Conservation (phyloP, 352 stramenopile genomes). For the Pelagophyceae sp. region DNA sequence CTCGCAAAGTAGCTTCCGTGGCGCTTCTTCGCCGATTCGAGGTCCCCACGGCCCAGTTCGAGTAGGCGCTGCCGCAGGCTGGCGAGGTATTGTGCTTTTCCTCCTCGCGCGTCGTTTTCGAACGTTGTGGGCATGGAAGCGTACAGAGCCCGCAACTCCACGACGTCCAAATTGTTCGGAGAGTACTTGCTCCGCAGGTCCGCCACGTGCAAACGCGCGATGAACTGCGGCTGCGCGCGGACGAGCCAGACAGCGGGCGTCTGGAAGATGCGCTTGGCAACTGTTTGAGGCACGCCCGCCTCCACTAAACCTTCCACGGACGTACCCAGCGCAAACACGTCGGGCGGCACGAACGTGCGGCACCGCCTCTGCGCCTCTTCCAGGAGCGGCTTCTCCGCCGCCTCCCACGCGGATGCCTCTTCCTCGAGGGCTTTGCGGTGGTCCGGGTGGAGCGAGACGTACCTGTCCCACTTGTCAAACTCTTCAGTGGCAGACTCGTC, state of each 20-base stretch:
- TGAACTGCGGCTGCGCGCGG: slow-evolving; percentile 24
- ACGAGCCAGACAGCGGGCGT: slow-evolving; percentile 32
- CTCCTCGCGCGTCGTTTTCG: slow-evolving; percentile 44
- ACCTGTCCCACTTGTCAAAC: slow-evolving; percentile 34
- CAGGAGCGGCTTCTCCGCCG: slow-evolving; percentile 17
- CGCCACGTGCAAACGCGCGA: slow-evolving; percentile 30
- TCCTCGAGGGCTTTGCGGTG: slow-evolving; percentile 27
- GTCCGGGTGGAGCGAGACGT: slow-evolving; percentile 30
- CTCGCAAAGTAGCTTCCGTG: no score
- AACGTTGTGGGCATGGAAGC: slow-evolving; percentile 30
- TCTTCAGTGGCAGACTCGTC: slow-evolving; percentile 24
- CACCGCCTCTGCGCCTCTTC: slow-evolving; percentile 19
- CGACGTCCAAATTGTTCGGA: slow-evolving; percentile 32
- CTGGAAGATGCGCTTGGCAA: slow-evolving; percentile 13
- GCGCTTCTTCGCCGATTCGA: slow-evolving; percentile 22
- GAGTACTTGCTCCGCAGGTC: slow-evolving; percentile 31
- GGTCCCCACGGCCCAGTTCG: slow-evolving; percentile 1
- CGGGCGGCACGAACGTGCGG: slow-evolving; percentile 23
- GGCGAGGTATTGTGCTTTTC: no score
- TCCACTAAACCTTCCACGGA: not conserved
- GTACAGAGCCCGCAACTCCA: slow-evolving; percentile 33
- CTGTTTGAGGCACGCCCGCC: not conserved
- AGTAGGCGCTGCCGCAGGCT: slow-evolving; percentile 17
- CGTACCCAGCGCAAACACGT: slow-evolving; percentile 12
- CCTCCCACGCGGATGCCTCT: slow-evolving; percentile 27